These are phyloP conservation scores for Ceratocystis cubensis DNA, from an alignment of 2,329 filamentous ascomycete genomes.

Conservation along the genomic window DNA sequence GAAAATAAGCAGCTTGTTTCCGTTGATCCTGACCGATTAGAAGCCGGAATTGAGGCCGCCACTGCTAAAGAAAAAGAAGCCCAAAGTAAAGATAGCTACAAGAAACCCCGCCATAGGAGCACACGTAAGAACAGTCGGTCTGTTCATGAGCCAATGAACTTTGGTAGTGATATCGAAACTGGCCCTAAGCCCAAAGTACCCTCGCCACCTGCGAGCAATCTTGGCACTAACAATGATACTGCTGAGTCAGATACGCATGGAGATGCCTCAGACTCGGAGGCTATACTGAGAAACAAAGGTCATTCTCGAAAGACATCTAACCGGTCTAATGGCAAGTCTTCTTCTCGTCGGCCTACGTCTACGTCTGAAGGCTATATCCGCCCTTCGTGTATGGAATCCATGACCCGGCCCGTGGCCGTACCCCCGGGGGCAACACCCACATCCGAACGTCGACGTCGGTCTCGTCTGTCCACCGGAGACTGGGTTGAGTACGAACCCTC, in stretches of 20 bases:
- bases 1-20: constrained; percentile 10
- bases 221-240: neutral
- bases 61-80: neutral
- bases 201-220: constrained; percentile 13
- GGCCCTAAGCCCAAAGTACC: constrained; percentile 5
- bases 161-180: neutral
- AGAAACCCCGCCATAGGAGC: constrained; percentile 3
- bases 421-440: constrained; percentile 7
- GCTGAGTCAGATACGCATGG: neutral
- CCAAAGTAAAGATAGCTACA: neutral
- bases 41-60: neutral
- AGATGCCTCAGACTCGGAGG: constrained; percentile 12
- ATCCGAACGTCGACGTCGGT: constrained; percentile 11
- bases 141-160: neutral
- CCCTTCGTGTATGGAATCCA: neutral
- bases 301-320: constrained; percentile 14
- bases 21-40: neutral
- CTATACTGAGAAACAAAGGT: constrained; percentile 1
- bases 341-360: constrained; percentile 8
- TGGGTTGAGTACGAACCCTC: constrained; percentile 1
- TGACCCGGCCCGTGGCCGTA: neutral
- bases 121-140: neutral
- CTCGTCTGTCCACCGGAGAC: constrained; percentile 13
- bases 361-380: constrained; percentile 7
- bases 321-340: constrained; percentile 13